A percentile compares a stretch with the other conserved stretches of the same genome.
Conservation (phyloP, 2,329 filamentous ascomycete genomes). For the Nigrospora sphaerica region DNA sequence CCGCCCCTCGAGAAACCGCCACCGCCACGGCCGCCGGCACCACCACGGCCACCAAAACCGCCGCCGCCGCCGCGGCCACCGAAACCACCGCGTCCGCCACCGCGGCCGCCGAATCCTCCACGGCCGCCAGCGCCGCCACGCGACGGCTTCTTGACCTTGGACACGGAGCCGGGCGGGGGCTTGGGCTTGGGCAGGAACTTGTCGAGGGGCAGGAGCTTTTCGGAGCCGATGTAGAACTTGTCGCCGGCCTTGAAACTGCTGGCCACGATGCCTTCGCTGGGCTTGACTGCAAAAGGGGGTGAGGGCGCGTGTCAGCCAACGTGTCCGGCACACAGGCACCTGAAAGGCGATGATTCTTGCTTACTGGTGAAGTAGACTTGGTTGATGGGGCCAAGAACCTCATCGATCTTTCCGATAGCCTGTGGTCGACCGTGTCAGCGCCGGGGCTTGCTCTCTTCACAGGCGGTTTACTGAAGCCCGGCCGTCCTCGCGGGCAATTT, state of each 20-base stretch:
- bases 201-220: conserved; percentile 92
- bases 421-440: conserved; percentile 35
- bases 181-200: conserved; percentile 97
- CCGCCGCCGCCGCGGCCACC: conserved; percentile 14
- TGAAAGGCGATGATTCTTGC: no score
- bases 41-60: conserved; percentile 47
- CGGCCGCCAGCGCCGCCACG: conserved; percentile 56
- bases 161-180: conserved; percentile 53
- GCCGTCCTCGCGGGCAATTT: no score
- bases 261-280: conserved; percentile 91
- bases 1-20: conserved; percentile 26
- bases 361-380: conserved; percentile 86
- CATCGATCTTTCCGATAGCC: conserved; percentile 91
- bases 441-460: no score
- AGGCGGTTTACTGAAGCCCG: no score
- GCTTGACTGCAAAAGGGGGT: conserved; percentile 54
- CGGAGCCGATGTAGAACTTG: conserved; percentile 92
- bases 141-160: conserved; percentile 59
- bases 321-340: no score
- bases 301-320: no score
- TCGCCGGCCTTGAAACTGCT: conserved; percentile 92
- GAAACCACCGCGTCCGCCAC: conserved; percentile 18
- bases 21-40: conserved; percentile 41
- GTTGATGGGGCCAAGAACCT: conserved; percentile 95
- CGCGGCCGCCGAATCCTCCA: conserved; percentile 32